Base-by-base conservation (phyloP, 2,329 filamentous ascomycete species). In the Cladophialophora exuberans region DNA sequence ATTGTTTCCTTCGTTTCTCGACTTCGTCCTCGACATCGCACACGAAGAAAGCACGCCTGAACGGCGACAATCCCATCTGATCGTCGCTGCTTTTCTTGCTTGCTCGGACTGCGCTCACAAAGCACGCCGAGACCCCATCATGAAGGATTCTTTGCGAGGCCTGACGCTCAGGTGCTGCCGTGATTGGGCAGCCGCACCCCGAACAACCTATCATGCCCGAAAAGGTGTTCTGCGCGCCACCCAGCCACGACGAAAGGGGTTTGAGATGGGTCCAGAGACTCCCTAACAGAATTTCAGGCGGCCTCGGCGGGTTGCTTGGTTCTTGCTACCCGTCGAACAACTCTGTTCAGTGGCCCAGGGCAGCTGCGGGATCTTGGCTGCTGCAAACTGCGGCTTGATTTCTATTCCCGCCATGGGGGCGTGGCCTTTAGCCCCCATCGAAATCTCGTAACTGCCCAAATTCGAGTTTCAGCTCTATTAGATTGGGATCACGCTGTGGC, bases 381-480 rank as follows among this genome's bases (percentile, higher is more conserved):
- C 44, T 38, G 30, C 31, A 47, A 22, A 38, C 28, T 47, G 44
- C 35, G 46, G 23, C 33, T 39, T 30, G 33, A 49, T 30, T 49
- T 36, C 46, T 49, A 38, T 49, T 49, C 35, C 46, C 35, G 46
- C 35, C 44, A 33, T 35, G 18, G 33, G 26, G 22, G 13, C 33
- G 35, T 23, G 39, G 33, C n/a, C 18, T 28, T 49, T 10, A 28
- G 23, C 45, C 46, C 45, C 46, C 46, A 33, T 25, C 17, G 46
- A 31, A 49, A 49, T 20, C 33, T 49, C 46, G 46, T 41, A 49
- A 30, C 30, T n/a, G 44, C 13, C 46, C 38, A 49, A 49, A 30
- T 31, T 49, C 46, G 13, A 15, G 44, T 55, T 55, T 55, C 52
- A 55, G 52, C 52, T 55, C 30, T 20, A 48, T 41, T 28, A 17